A percentile compares a stretch with the other conserved stretches of the same genome.
phyloP scores from a whole-genome alignment of 148 eudicot genomes.

The Nyssa sinensis region DNA sequence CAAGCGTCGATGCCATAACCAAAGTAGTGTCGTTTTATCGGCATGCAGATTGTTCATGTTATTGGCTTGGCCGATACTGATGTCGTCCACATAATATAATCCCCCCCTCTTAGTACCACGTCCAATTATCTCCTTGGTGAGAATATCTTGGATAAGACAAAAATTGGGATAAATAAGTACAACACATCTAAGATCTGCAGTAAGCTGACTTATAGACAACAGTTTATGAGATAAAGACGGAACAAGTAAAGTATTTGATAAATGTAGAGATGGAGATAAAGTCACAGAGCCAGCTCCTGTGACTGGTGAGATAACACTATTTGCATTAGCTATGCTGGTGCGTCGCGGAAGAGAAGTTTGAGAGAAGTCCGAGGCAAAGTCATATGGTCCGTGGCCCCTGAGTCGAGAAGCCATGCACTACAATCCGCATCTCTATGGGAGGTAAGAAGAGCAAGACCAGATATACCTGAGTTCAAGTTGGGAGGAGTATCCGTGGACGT shows the following conservation, averaged over 20 bases:
- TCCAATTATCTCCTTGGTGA: too few species aligned
- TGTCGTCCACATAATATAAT: too few species aligned
- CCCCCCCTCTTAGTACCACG: slow-evolving; percentile 6
- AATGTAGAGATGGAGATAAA: neutral
- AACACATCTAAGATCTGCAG: neutral
- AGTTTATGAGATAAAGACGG: neutral
- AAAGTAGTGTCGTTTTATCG: neutral
- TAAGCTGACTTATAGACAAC: neutral
- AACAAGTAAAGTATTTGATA: neutral
- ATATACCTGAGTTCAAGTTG: neutral
- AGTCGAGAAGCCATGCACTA: neutral
- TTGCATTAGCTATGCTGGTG: neutral
- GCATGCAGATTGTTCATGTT: neutral
- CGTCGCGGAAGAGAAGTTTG: neutral
- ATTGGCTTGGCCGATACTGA: neutral
- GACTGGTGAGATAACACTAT: neutral
- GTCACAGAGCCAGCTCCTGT: neutral
- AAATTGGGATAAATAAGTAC: neutral
- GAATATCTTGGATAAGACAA: too few species aligned
- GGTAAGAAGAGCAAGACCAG: neutral
- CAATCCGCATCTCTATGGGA: neutral
- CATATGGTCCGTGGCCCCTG: neutral
- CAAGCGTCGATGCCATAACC: slow-evolving; percentile 4
- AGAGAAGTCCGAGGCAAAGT: neutral
- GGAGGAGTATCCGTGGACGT: too few species aligned